Evolutionary conservation across 352 stramenopile genomes (phyloP), one percentile per base, ranked within the genome.

Genomic region (Halophytophthora polymorphica): DNA sequence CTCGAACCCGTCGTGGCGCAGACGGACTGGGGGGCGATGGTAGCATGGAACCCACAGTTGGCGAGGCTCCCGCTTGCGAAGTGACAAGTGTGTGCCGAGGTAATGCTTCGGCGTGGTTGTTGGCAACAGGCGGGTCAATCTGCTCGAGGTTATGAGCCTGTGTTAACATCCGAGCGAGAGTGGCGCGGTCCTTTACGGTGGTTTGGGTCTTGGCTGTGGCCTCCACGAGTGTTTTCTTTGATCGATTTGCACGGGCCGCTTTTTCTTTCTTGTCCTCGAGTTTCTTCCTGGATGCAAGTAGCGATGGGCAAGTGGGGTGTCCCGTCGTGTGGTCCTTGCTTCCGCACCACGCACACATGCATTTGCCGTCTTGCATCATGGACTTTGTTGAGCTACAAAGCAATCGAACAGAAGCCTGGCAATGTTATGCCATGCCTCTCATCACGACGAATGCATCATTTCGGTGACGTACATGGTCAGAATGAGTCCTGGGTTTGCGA

Each of bases 351-450:
- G 76, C 76, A 37, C 83, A 93, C 33, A 89, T 70, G 31, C 79
- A 90, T 45, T 86, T 81, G n/a, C 76, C 83, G 35, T 93, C 80
- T 53, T 84, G 71, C 83, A 93, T 91, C 83, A 93, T 91, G 19
- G 70, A 69, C 39, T 85, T 88, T 6, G 83, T 91, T 0, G 83
- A 87, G 22, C 83, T 38, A 38, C 33, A 38, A n/a, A 13, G 3
- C 34, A 29, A 14, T 33, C 23, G 11, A 33, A 25, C 8, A 31
- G 2, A 8, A 25, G 17, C 1, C 33, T 36, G 2, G 13, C 6
- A 38, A 10, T 31, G 25, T 4, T 8, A 8, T 8, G 25, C 4
- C 4, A 31, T 31, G 8, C 25, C 25, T 31, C 25, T 8, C 25
- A 8, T 10, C 25, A 8, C 8, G 25, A 31, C 4, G 25, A 31